Evolutionary conservation across 192 early-diverging fungal species (phyloP), one percentile per base, ranked within the genome.

Genomic region (Gonapodya prolifera): DNA sequence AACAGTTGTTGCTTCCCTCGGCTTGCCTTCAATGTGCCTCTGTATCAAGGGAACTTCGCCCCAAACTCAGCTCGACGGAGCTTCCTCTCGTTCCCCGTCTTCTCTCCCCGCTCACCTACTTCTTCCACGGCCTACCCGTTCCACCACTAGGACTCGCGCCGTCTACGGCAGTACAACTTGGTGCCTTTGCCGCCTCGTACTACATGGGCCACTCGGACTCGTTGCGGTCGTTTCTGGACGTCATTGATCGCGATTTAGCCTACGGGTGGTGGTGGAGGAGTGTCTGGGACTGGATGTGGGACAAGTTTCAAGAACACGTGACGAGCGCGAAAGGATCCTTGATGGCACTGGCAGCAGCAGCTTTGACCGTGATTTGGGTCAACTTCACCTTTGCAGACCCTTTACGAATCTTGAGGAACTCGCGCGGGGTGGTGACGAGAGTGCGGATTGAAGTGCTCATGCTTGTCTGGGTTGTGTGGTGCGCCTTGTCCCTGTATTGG

Each of bases 161-260:
- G 45, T 8, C 45, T 8, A 16, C 45, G 45, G 45, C 45, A n/a
- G 8, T 23, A 61, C 45, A 73, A 29, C 71, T 73, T 2, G 71
- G 28, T 8, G 8, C 8, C 28, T 73, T 73, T 29, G 71, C 71
- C 28, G 71, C 28, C 2, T 16, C 71, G 18, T 73, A 73, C 71
- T 73, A 73, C 71, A 73, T 73, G 71, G 71, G 71, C 16, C 32
- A 2, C 28, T 73, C 71, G 16, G 71, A 73, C 71, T 8, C 18
- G 71, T 29, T 73, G 16, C 2, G 29, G 31, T 2, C 18, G 18
- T 30, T 73, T 18, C 31, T 73, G 71, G 71, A 2, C 28, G 8
- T 73, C 8, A 8, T 73, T 18, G 18, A 69, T 8, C 45, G 45
- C 13, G 45, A 69, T n/a, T 8, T 69, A n/a, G 45, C 8, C 13